These are phyloP conservation scores for Aspergillus sp. DNA, from an alignment of 2,329 filamentous ascomycete species.

Conservation along the genomic window DNA sequence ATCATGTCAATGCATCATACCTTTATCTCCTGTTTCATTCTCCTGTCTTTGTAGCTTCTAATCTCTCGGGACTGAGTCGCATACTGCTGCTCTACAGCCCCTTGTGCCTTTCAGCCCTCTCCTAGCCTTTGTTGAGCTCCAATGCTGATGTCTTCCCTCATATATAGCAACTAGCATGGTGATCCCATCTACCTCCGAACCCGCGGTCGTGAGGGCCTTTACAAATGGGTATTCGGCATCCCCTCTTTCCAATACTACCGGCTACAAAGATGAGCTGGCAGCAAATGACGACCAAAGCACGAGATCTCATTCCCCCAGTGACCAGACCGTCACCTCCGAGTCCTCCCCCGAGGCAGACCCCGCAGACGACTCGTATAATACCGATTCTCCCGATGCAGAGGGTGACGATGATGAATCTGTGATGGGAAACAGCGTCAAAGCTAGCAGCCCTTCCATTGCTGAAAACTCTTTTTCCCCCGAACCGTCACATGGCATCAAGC, in stretches of 20 bases:
- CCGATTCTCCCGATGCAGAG: conserved; percentile 41
- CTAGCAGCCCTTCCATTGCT: conserved; percentile 61
- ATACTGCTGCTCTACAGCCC: conserved; percentile 33
- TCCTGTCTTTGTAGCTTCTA: conserved; percentile 30
- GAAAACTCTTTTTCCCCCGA: conserved; percentile 72
- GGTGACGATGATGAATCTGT: conserved; percentile 73
- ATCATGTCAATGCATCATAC: conserved; percentile 42
- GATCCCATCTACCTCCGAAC: conserved; percentile 48
- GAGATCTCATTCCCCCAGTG: conserved; percentile 71
- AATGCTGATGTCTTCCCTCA: conserved; percentile 47
- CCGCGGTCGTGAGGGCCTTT: conserved; percentile 37
- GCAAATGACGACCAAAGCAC: conserved; percentile 71
- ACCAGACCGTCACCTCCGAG: conserved; percentile 54
- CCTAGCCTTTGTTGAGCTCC: conserved; percentile 33
- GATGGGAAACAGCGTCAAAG: conserved; percentile 60
- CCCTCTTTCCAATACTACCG: conserved; percentile 30
- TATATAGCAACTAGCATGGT: conserved; percentile 50
- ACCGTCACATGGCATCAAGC: conserved; percentile 72
- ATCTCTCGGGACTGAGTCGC: conserved; percentile 38
- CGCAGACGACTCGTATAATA: conserved; percentile 46
- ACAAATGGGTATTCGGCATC: conserved; percentile 40
- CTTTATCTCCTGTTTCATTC: conserved; percentile 33
- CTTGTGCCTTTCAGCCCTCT: conserved; percentile 26
- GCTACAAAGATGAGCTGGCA: conserved; percentile 45
- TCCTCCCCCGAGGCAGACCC: conserved; percentile 48